Conservation (phyloP, 768 basidiomycete species). For the Russula compacta region DNA sequence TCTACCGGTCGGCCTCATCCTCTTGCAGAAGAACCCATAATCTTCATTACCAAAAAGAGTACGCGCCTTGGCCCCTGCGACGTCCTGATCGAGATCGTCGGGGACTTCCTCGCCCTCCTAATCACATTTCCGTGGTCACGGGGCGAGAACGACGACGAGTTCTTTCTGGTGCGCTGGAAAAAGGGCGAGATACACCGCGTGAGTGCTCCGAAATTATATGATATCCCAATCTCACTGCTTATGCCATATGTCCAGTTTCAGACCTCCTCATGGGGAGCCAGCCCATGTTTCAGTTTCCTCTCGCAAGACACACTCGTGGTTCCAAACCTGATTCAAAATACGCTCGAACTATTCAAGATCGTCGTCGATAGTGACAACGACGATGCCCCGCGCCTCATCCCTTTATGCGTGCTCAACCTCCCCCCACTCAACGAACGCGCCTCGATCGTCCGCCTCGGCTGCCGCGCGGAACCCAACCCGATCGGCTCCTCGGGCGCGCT, state of each 20-base stretch:
- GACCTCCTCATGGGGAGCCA: constrained; percentile 10
- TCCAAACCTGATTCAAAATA: constrained; percentile 20
- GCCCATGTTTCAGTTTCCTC: constrained; percentile 25
- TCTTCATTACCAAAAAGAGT: constrained; percentile 8
- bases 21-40: constrained; percentile 7
- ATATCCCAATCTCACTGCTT: not conserved
- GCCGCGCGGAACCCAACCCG: constrained; percentile 26
- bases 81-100: constrained; percentile 17
- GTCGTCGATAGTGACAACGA: constrained; percentile 4
- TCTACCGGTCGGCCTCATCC: constrained; percentile 15
- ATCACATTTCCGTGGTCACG: constrained; percentile 11
- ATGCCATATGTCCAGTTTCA: constrained; percentile 6
- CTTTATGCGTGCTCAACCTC: constrained; percentile 20
- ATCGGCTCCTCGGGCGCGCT: not conserved
- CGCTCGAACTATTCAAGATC: constrained; percentile 21
- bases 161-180: constrained; percentile 25
- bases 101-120: constrained; percentile 13
- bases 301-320: constrained; percentile 22
- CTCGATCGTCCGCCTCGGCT: constrained; percentile 21
- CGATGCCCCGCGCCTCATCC: not conserved
- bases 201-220: constrained; percentile 8
- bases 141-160: constrained; percentile 9
- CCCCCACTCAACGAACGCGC: constrained; percentile 15
- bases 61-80: constrained; percentile 4
- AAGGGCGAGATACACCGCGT: constrained; percentile 21